Evolutionary conservation across 306 rosid genomes (phyloP).

Genomic region (Arachis hypogaea): DNA sequence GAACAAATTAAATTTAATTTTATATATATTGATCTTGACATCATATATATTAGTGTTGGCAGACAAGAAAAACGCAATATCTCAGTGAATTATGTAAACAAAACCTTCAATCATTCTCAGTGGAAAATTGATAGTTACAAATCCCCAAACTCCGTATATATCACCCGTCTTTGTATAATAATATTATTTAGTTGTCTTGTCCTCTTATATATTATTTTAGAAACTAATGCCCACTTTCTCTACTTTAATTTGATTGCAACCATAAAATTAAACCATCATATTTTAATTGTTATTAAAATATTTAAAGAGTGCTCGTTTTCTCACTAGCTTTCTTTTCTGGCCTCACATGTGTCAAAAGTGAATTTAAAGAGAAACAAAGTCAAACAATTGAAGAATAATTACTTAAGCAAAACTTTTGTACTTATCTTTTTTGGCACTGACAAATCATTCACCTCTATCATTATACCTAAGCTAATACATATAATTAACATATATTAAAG

Average conservation of each 20-base stretch:
- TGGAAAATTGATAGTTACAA: conserved; percentile 34
- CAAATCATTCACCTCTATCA: conserved; percentile 9
- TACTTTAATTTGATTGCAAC: conserved; percentile 41
- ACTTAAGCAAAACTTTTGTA: not conserved
- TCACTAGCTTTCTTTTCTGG: conserved; percentile 40
- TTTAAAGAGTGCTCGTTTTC: conserved; percentile 41
- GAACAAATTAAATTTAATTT: not conserved
- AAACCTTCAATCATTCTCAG: conserved; percentile 54
- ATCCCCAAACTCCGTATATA: conserved; percentile 42
- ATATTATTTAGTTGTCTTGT: conserved; percentile 40
- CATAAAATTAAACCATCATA: not conserved
- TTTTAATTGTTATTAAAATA: conserved; percentile 26
- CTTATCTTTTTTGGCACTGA: conserved; percentile 29
- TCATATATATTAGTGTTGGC: conserved; percentile 38
- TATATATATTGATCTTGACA: not conserved
- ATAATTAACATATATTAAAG: no score
- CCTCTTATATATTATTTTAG: conserved; percentile 39
- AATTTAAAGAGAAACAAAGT: conserved; percentile 42
- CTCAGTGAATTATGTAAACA: conserved; percentile 52
- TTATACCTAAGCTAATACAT: not conserved
- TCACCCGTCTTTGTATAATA: conserved; percentile 38
- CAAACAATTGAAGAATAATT: conserved; percentile 44
- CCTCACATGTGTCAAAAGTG: conserved; percentile 48
- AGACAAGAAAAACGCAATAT: conserved; percentile 51
- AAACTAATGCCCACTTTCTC: conserved; percentile 45